A percentile compares a stretch with the other conserved stretches of the same genome.
Conservation (phyloP, 1,139 yeast species). For the Candida smagusa region DNA sequence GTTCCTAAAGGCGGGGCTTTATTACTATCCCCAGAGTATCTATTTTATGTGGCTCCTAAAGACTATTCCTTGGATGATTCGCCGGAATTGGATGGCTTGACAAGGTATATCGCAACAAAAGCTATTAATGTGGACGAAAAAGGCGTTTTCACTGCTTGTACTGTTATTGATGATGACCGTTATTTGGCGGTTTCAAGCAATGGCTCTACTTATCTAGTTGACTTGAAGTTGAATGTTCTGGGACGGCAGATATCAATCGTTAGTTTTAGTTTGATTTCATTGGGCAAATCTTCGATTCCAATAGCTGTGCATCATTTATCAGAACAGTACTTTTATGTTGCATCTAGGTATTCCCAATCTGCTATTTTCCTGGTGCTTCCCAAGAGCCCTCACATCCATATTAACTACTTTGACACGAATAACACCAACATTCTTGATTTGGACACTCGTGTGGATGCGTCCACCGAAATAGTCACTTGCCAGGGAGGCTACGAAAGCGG, state of each 20-base stretch:
- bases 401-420: constrained; percentile 21
- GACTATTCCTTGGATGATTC: constrained; percentile 4
- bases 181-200: constrained; percentile 26
- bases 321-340: constrained; percentile 29
- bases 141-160: constrained; percentile 8
- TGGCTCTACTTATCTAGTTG: constrained; percentile 31
- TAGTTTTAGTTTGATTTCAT: constrained; percentile 22
- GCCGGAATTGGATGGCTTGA: no score
- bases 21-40: constrained; percentile 25
- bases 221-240: constrained; percentile 14
- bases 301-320: constrained; percentile 26
- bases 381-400: constrained; percentile 25
- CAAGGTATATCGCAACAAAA: constrained; percentile 9
- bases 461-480: constrained; percentile 22
- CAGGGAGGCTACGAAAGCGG: constrained; percentile 42
- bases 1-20: constrained; percentile 28
- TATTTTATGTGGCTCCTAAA: constrained; percentile 30
- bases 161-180: constrained; percentile 26
- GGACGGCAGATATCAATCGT: constrained; percentile 11
- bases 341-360: constrained; percentile 33
- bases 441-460: constrained; percentile 7
- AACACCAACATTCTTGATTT: constrained; percentile 39
- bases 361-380: constrained; percentile 29
- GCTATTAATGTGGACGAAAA: constrained; percentile 6
- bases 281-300: constrained; percentile 32